Evolutionary conservation across 1,284 basidiomycete genomes (phyloP).

Genomic region (Boletus sp.): DNA sequence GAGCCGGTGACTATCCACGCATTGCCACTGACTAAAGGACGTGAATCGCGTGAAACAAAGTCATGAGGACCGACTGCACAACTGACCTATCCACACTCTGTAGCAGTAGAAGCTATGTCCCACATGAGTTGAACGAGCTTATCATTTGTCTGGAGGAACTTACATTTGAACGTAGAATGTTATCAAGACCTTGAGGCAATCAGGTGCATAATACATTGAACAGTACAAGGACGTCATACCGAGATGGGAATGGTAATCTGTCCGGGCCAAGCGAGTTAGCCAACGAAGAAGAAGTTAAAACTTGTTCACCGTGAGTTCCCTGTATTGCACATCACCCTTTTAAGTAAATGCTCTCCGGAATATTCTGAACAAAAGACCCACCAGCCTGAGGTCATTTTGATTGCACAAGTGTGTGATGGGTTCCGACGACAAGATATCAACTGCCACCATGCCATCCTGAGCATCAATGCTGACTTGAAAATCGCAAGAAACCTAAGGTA

Average conservation of each 20-base stretch:
- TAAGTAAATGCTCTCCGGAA: too few relatives aligned
- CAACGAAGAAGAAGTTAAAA: background rate
- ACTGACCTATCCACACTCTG: constrained; percentile 17
- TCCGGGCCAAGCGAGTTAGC: background rate
- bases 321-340: background rate
- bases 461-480: background rate
- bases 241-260: background rate
- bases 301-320: constrained; percentile 8
- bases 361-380: background rate
- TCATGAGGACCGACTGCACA: background rate
- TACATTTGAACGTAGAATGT: constrained; percentile 10
- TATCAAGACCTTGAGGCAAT: background rate
- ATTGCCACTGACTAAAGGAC: constrained; percentile 4
- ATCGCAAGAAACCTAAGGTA: background rate
- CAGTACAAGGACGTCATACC: background rate
- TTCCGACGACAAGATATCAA: constrained; percentile 14
- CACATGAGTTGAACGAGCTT: background rate
- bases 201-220: background rate
- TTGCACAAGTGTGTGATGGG: background rate
- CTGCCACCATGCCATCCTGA: constrained; percentile 1
- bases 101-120: constrained; percentile 15
- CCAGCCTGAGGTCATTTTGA: background rate
- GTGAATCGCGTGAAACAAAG: background rate
- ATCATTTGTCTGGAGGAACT: background rate
- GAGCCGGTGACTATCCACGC: constrained; percentile 7